Conservation (phyloP, 2,329 filamentous ascomycete species). For the Fusarium musae region DNA sequence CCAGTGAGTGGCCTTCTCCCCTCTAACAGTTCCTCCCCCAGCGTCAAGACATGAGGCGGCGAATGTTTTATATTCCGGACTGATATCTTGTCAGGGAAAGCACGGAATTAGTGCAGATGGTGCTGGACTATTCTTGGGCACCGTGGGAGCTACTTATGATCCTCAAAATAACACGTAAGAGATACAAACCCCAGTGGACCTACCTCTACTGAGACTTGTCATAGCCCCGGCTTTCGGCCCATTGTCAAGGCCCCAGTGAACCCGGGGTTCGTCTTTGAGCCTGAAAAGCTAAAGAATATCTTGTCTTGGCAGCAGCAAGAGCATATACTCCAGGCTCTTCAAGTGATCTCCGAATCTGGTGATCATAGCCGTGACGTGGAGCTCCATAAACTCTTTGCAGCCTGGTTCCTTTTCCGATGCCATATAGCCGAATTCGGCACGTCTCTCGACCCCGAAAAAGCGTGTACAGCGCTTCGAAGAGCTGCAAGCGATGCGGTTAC, state of each 20-base stretch:
- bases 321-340: not conserved
- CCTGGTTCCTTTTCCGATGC: not conserved
- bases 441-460: not conserved
- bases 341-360: not conserved
- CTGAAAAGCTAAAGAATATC: not conserved
- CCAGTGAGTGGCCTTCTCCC: no score
- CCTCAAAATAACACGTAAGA: not conserved
- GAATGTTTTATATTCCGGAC: no score
- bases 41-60: no score
- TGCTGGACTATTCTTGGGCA: not conserved
- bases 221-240: not conserved
- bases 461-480: not conserved
- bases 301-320: not conserved
- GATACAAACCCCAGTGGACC: no score
- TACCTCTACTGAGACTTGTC: not conserved
- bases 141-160: not conserved
- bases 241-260: not conserved
- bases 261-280: not conserved
- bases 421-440: not conserved
- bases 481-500: not conserved
- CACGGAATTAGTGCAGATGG: not conserved
- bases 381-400: not conserved
- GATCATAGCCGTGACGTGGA: not conserved
- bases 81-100: not conserved
- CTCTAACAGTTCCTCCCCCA: no score